phyloP scores from a whole-genome alignment of 1,284 basidiomycete species.

The Cutaneotrichosporon spelunceum region DNA sequence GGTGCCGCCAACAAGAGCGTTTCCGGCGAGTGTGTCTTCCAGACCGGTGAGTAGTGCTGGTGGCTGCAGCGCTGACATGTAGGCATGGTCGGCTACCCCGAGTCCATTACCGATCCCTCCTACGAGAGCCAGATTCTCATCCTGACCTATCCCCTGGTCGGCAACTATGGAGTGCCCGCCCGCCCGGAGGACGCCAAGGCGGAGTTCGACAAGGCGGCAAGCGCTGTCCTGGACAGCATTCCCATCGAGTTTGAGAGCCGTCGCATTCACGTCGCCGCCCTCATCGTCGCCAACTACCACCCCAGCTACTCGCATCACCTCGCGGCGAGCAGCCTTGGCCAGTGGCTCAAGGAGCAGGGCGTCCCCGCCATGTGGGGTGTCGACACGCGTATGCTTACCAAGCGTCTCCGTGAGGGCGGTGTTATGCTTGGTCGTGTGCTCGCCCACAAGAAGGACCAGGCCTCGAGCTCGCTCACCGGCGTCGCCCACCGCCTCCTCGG shows the following conservation, averaged over 20 bases:
- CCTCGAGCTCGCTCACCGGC: constrained; percentile 42
- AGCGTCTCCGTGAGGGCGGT: constrained; percentile 91
- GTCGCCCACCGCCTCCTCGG: constrained; percentile 49
- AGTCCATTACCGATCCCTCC: constrained; percentile 97
- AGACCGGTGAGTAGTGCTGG: constrained; percentile 72
- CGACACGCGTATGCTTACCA: constrained; percentile 95
- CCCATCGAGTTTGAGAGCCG: constrained; percentile 88
- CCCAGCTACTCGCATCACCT: constrained; percentile 95
- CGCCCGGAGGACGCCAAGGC: constrained; percentile 56
- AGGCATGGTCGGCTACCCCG: constrained; percentile 99
- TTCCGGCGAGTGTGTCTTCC: constrained; percentile 98
- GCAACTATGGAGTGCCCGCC: constrained; percentile 97
- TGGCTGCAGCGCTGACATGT: constrained; percentile 12
- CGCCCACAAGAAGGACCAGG: constrained; percentile 53
- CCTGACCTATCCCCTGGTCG: constrained; percentile 93
- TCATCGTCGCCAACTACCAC: constrained; percentile 92
- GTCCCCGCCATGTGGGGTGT: constrained; percentile 95
- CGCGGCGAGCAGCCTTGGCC: constrained; percentile 78
- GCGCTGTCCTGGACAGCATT: constrained; percentile 58
- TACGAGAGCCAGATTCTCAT: constrained; percentile 98
- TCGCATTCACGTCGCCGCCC: constrained; percentile 85
- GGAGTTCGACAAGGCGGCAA: constrained; percentile 45
- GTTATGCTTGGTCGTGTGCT: constrained; percentile 84
- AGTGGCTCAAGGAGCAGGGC: constrained; percentile 93
- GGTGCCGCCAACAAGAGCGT: constrained; percentile 89